Conservation (phyloP, 2,329 filamentous ascomycete genomes). For the Pleomassaria siparia region DNA sequence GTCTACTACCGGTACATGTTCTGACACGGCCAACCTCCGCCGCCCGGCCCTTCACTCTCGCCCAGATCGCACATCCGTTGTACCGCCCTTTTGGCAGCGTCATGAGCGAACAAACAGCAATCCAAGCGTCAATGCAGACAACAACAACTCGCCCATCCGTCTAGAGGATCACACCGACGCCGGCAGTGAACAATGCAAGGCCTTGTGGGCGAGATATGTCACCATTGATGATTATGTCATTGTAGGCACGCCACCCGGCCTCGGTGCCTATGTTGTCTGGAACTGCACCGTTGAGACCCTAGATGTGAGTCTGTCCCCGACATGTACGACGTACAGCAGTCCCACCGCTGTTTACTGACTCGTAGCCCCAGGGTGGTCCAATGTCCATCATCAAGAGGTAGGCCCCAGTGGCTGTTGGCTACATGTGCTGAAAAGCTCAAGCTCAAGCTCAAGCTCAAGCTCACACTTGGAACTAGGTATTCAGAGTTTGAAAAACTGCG, state of each 20-base stretch:
- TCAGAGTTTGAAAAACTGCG: conserved; percentile 91
- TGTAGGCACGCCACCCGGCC: conserved; percentile 58
- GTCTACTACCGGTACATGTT: conserved; percentile 36
- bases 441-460: too few relatives aligned
- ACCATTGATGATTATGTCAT: conserved; percentile 64
- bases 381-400: conserved; percentile 63
- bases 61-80: conserved; percentile 34
- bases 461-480: conserved; percentile 59
- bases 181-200: conserved; percentile 56
- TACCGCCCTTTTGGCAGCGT: conserved; percentile 53
- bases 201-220: conserved; percentile 64
- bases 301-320: conserved; percentile 59
- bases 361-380: conserved; percentile 51
- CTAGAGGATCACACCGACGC: conserved; percentile 67
- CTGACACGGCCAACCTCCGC: conserved; percentile 30
- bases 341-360: too few relatives aligned
- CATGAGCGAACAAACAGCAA: conserved; percentile 44
- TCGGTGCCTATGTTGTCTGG: conserved; percentile 95
- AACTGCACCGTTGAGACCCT: conserved; percentile 86
- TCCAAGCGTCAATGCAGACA: conserved; percentile 25
- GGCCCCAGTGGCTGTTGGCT: not conserved
- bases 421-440: too few relatives aligned
- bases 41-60: conserved; percentile 18
- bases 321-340: too few relatives aligned
- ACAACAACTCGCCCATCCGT: conserved; percentile 52